phyloP scores from a whole-genome alignment of 495 filamentous ascomycete species.

The Evernia prunastri region DNA sequence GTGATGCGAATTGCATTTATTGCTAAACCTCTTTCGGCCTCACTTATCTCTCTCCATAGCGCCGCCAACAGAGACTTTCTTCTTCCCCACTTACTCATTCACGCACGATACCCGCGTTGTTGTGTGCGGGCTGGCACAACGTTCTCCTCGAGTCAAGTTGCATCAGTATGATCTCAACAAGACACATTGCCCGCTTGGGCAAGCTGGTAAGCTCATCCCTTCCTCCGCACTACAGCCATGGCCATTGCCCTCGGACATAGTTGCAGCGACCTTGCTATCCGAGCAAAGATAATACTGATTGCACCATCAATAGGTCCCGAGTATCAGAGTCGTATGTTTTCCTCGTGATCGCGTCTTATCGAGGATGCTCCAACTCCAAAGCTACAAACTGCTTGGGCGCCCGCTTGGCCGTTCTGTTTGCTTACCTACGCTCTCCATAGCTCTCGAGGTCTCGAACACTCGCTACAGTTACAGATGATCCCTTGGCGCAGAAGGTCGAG shows the following conservation, averaged over 20 bases:
- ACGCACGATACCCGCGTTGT: background rate
- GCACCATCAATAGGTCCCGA: slow-evolving; percentile 34
- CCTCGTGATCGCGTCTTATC: slow-evolving; percentile 2
- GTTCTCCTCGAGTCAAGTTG: slow-evolving; percentile 2
- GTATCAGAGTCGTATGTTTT: slow-evolving; percentile 49
- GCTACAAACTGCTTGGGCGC: slow-evolving; percentile 11
- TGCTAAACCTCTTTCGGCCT: background rate
- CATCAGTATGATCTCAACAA: slow-evolving; percentile 49
- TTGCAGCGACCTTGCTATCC: slow-evolving; percentile 2
- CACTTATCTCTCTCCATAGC: slow-evolving; percentile 10
- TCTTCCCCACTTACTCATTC: background rate
- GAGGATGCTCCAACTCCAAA: slow-evolving; percentile 1
- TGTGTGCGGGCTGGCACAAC: slow-evolving; percentile 1
- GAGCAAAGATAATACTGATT: slow-evolving; percentile 8
- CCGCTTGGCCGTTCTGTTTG: slow-evolving; percentile 18
- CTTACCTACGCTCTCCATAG: slow-evolving; percentile 35
- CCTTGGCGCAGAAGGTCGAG: slow-evolving; percentile 71
- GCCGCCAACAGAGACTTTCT: background rate
- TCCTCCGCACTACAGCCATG: slow-evolving; percentile 15
- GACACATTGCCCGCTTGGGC: slow-evolving; percentile 49
- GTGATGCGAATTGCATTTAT: background rate
- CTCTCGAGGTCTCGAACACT: slow-evolving; percentile 47
- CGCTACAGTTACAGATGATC: slow-evolving; percentile 56
- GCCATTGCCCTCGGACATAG: slow-evolving; percentile 1
- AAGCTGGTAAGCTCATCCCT: slow-evolving; percentile 45